These are phyloP conservation scores for Podaxis mareebaensis DNA, from an alignment of 768 basidiomycete species.

Conservation along the genomic window DNA sequence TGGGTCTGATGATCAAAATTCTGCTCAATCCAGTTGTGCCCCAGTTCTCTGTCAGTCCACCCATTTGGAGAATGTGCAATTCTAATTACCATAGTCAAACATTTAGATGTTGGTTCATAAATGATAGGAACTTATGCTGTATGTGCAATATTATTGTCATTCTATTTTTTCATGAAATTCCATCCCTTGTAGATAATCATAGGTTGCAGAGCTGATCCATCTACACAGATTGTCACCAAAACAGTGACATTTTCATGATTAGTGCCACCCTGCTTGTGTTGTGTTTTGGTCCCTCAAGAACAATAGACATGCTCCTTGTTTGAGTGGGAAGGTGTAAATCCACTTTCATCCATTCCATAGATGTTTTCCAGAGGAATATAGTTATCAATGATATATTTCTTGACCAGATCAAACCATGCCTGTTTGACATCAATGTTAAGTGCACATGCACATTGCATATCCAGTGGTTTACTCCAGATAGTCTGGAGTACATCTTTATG, in stretches of 20 bases:
- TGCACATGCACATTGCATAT: constrained; percentile 27
- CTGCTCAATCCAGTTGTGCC: no score
- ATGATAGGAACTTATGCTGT: constrained; percentile 27
- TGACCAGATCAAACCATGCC: constrained; percentile 34
- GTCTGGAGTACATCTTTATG: constrained; percentile 31
- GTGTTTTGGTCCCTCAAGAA: constrained; percentile 24
- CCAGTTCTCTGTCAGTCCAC: no score
- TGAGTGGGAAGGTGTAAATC: constrained; percentile 27
- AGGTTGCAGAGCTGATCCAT: constrained; percentile 33
- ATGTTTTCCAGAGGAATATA: constrained; percentile 24
- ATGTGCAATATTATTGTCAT: constrained; percentile 34
- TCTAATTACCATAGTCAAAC: no score
- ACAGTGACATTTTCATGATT: constrained; percentile 36
- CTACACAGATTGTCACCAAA: constrained; percentile 40
- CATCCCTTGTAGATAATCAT: constrained; percentile 41
- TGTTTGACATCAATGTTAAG: constrained; percentile 30
- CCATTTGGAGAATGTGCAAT: no score
- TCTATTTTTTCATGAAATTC: constrained; percentile 30
- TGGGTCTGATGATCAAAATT: no score
- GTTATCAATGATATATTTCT: constrained; percentile 23
- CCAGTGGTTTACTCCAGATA: constrained; percentile 33
- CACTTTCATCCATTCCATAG: constrained; percentile 42
- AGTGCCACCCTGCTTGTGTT: constrained; percentile 32
- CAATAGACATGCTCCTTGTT: constrained; percentile 32
- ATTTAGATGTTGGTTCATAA: no score